Conservation (phyloP, 2,329 filamentous ascomycete genomes). For the Hymenoscyphus fraxineus region DNA sequence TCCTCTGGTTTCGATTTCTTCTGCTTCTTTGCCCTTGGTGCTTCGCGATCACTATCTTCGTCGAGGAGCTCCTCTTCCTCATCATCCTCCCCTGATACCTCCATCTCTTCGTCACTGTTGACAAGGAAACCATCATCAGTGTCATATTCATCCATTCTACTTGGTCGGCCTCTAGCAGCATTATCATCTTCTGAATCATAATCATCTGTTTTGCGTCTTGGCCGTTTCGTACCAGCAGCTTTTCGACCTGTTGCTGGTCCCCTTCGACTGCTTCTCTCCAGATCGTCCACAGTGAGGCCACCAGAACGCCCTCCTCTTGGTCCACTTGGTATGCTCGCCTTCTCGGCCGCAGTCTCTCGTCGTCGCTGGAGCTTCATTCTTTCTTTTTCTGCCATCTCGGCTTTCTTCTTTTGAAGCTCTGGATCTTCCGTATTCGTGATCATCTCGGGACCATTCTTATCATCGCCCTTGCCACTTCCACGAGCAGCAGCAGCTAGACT, state of each 20-base stretch:
- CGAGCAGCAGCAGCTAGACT: conserved; percentile 63
- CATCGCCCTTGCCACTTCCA: conserved; percentile 47
- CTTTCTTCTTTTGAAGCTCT: conserved; percentile 69
- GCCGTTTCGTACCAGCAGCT: conserved; percentile 48
- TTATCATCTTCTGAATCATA: conserved; percentile 77
- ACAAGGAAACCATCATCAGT: conserved; percentile 77
- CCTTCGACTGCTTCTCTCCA: conserved; percentile 57
- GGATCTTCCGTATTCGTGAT: conserved; percentile 70
- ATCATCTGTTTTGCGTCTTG: conserved; percentile 52
- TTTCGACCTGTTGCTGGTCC: conserved; percentile 50
- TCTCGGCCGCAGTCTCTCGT: conserved; percentile 64
- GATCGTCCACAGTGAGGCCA: conserved; percentile 63
- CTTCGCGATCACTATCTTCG: conserved; percentile 41
- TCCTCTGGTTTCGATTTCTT: conserved; percentile 35
- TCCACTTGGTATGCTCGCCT: conserved; percentile 40
- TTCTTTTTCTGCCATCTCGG: conserved; percentile 72
- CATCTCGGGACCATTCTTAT: conserved; percentile 59
- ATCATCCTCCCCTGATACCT: conserved; percentile 54
- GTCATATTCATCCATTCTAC: conserved; percentile 71
- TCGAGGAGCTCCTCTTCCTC: conserved; percentile 41
- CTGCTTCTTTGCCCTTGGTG: conserved; percentile 33
- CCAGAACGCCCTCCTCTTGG: conserved; percentile 43
- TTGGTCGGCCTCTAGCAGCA: conserved; percentile 43
- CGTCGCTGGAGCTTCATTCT: conserved; percentile 62
- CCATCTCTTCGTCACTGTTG: conserved; percentile 66